These are phyloP conservation scores for Pleurostoma richardsiae DNA, from an alignment of 2,329 filamentous ascomycete species.

Conservation along the genomic window DNA sequence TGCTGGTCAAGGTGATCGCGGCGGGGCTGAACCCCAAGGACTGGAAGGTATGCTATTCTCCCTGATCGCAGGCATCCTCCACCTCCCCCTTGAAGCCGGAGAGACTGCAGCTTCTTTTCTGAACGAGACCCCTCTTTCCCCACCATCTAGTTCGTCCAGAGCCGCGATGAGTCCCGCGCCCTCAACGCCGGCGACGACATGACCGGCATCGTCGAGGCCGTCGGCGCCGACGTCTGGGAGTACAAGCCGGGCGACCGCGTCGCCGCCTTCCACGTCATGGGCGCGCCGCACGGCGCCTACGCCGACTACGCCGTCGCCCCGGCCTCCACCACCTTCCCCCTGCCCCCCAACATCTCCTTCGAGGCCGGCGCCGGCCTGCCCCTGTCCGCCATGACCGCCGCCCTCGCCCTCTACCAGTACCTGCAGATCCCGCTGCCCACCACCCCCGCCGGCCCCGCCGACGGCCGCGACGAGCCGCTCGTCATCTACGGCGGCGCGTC, in stretches of 20 bases:
- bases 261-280: slow-evolving; percentile 47
- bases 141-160: not conserved
- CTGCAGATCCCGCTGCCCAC: slow-evolving; percentile 45
- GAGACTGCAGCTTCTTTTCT: not conserved
- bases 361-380: slow-evolving; percentile 55
- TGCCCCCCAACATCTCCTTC: slow-evolving; percentile 41
- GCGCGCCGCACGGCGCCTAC: slow-evolving; percentile 43
- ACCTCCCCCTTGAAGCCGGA: too few species aligned
- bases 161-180: not conserved
- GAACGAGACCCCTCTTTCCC: not conserved
- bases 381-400: slow-evolving; percentile 49
- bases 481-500: slow-evolving; percentile 49
- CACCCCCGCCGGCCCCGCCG: slow-evolving; percentile 26
- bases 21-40: slow-evolving; percentile 13
- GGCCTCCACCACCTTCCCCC: slow-evolving; percentile 51
- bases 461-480: slow-evolving; percentile 28
- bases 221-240: slow-evolving; percentile 10
- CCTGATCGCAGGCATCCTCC: not conserved
- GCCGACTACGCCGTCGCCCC: slow-evolving; percentile 57
- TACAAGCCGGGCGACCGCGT: slow-evolving; percentile 36
- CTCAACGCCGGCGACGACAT: slow-evolving; percentile 12
- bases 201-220: slow-evolving; percentile 8
- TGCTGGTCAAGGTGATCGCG: slow-evolving; percentile 12
- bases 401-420: slow-evolving; percentile 40
- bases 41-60: slow-evolving; percentile 8